These are phyloP conservation scores for Yarrowia divulgata DNA, from an alignment of 805 yeast species.

Conservation along the genomic window DNA sequence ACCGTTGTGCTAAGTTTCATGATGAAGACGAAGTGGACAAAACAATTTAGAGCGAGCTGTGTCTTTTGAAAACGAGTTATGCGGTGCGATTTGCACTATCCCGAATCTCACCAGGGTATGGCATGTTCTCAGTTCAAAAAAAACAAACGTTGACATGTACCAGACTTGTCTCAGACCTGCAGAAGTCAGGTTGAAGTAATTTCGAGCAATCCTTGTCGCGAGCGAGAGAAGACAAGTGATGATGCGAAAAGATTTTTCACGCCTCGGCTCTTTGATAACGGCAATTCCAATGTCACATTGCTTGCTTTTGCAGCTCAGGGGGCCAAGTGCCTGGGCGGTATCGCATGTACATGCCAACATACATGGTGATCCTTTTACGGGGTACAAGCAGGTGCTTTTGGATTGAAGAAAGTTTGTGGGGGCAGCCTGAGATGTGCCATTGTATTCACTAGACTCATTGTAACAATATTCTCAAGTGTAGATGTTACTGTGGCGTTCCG, in stretches of 20 bases:
- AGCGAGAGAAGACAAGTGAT: neutral
- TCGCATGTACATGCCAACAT: too few species aligned
- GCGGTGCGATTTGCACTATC: neutral
- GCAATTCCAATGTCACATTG: neutral
- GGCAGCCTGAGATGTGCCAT: too few species aligned
- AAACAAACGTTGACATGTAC: neutral
- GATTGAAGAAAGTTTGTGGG: too few species aligned
- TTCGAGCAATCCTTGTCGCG: neutral
- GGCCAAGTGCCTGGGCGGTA: neutral
- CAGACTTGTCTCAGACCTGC: constrained; percentile 13
- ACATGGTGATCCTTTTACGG: too few species aligned
- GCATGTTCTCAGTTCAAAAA: constrained; percentile 1
- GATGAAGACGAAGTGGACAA: too few species aligned
- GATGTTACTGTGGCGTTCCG: too few species aligned
- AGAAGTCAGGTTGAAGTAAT: neutral
- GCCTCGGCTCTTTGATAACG: neutral
- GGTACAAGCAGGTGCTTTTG: too few species aligned
- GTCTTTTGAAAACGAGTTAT: neutral
- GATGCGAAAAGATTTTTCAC: neutral
- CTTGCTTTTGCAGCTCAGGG: neutral
- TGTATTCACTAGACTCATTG: too few species aligned
- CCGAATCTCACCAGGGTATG: neutral
- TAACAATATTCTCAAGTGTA: too few species aligned
- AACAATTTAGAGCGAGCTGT: too few species aligned
- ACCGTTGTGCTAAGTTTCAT: too few species aligned